Evolutionary conservation across 2,329 filamentous ascomycete species (phyloP).

Genomic region (Botrytis elliptica): DNA sequence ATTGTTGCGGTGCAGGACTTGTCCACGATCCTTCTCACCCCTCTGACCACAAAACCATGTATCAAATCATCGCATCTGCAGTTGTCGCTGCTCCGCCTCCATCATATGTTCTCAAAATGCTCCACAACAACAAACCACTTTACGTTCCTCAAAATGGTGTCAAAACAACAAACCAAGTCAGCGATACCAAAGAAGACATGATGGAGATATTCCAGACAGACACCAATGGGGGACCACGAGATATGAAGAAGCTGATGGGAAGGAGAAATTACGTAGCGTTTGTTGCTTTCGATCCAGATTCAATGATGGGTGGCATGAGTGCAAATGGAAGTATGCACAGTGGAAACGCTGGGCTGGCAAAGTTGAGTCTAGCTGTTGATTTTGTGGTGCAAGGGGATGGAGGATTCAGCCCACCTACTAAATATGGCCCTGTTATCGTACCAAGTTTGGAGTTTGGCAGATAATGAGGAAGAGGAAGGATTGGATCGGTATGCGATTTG

Average conservation of each 20-base stretch:
- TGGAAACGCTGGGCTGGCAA: constrained; percentile 50
- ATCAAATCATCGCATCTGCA: constrained; percentile 90
- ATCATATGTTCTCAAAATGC: constrained; percentile 83
- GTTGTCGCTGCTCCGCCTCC: constrained; percentile 87
- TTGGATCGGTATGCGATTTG: background rate
- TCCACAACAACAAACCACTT: constrained; percentile 91
- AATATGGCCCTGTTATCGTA: constrained; percentile 95
- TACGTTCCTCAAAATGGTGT: constrained; percentile 93
- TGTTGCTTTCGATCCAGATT: constrained; percentile 90
- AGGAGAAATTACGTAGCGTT: constrained; percentile 89
- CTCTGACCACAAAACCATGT: constrained; percentile 97
- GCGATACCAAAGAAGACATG: constrained; percentile 99
- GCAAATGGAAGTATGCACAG: constrained; percentile 39
- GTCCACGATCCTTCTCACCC: constrained; percentile 92
- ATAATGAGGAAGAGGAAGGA: constrained; percentile 38
- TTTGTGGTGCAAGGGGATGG: constrained; percentile 96
- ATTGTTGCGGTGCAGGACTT: constrained; percentile 85
- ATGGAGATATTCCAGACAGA: constrained; percentile 99
- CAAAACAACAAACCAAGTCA: constrained; percentile 67
- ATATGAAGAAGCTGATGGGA: constrained; percentile 90
- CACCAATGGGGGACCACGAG: constrained; percentile 76
- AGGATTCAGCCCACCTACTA: constrained; percentile 76
- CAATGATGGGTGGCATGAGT: constrained; percentile 38
- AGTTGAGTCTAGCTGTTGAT: constrained; percentile 86
- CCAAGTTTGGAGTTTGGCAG: constrained; percentile 77